phyloP scores from a whole-genome alignment of 2,329 filamentous ascomycete species.

The Lizonia empirigonia region DNA sequence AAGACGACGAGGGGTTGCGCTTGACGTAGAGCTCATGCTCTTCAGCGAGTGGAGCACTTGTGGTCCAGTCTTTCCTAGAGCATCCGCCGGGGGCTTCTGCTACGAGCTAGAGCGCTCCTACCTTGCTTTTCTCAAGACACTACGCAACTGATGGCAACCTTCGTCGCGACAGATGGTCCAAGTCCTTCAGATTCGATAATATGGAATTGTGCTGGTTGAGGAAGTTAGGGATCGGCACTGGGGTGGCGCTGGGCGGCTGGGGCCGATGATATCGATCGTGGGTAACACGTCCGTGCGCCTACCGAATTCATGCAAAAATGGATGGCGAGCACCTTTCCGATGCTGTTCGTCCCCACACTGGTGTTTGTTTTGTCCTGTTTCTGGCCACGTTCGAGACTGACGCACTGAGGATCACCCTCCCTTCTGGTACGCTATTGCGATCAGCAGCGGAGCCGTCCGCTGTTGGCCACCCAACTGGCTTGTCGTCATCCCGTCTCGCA shows the following conservation, averaged over 20 bases:
- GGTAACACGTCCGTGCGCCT: slow-evolving; percentile 10
- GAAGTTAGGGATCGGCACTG: slow-evolving; percentile 6
- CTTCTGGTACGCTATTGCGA: slow-evolving; percentile 24
- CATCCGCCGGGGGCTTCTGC: slow-evolving; percentile 2
- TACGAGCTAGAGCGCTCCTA: not conserved
- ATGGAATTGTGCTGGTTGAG: slow-evolving; percentile 1
- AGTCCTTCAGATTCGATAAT: not conserved
- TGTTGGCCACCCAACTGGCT: slow-evolving; percentile 15
- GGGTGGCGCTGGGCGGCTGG: slow-evolving; percentile 9
- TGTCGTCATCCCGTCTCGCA: slow-evolving; percentile 31
- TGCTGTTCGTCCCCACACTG: slow-evolving; percentile 6
- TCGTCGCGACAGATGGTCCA: not conserved
- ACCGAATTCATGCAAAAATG: slow-evolving; percentile 9
- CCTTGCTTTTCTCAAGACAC: not conserved
- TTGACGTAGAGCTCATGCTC: slow-evolving; percentile 19
- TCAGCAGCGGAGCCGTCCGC: slow-evolving; percentile 27
- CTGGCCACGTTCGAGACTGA: slow-evolving; percentile 13
- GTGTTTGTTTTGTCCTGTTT: slow-evolving; percentile 4
- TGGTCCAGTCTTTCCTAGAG: slow-evolving; percentile 7
- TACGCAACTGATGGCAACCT: not conserved
- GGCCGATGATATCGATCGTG: slow-evolving; percentile 10
- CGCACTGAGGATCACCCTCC: slow-evolving; percentile 4
- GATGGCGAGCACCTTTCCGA: slow-evolving; percentile 10
- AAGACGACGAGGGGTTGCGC: slow-evolving; percentile 13
- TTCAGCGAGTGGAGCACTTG: slow-evolving; percentile 5